Percentiles rank a stretch among this genome's conserved stretches.
These are phyloP conservation scores for Globisporangium perplexum DNA, from an alignment of 352 stramenopile species.

Conservation along the genomic window DNA sequence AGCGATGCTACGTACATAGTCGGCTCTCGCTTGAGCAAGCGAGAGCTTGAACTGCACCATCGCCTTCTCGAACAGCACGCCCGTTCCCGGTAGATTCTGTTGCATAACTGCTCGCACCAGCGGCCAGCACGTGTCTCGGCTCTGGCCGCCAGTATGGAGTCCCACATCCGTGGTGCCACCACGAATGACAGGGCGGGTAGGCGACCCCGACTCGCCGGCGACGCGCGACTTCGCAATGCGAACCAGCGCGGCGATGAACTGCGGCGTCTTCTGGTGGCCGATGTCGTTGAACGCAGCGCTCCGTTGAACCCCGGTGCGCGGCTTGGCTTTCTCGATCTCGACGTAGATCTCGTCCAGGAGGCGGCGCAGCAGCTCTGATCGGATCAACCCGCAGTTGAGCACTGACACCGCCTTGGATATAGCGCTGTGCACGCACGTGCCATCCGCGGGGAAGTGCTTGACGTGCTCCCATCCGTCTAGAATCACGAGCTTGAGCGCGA, in stretches of 20 bases:
- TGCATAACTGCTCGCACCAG: constrained; percentile 31
- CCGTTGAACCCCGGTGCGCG: constrained; percentile 16
- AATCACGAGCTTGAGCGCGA: constrained; percentile 33
- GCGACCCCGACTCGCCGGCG: neutral
- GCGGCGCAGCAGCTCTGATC: constrained; percentile 3
- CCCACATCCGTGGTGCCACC: constrained; percentile 51
- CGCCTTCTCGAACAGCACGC: constrained; percentile 28
- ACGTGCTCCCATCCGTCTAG: constrained; percentile 33
- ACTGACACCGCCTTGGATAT: constrained; percentile 21
- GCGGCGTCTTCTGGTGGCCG: constrained; percentile 45
- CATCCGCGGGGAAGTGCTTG: constrained; percentile 23
- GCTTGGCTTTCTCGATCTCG: constrained; percentile 22
- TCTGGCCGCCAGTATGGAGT: constrained; percentile 33
- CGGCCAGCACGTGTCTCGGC: constrained; percentile 48
- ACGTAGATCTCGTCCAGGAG: constrained; percentile 12
- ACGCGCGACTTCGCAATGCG: constrained; percentile 9
- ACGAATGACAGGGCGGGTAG: neutral
- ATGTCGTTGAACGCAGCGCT: constrained; percentile 23
- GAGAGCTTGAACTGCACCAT: constrained; percentile 26
- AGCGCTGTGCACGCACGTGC: constrained; percentile 29
- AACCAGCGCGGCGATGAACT: constrained; percentile 38
- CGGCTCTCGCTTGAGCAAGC: constrained; percentile 4
- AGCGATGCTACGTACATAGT: neutral
- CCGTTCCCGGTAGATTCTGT: constrained; percentile 26
- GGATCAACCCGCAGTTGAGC: constrained; percentile 28